phyloP scores from a whole-genome alignment of 371 early-diverging fungal genomes.

The Rhizopus delemar region DNA sequence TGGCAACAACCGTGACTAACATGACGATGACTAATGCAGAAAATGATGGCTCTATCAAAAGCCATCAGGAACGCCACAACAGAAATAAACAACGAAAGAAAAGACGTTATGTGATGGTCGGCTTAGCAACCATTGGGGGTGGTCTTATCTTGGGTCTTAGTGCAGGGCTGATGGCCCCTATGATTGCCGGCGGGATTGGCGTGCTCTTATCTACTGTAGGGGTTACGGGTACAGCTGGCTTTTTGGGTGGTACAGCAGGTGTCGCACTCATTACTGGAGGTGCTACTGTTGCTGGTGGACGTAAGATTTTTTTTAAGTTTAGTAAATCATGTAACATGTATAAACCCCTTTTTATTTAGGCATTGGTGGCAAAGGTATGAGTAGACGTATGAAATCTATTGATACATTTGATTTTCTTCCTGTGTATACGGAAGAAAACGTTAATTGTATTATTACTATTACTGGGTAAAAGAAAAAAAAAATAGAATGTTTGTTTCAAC shows the following conservation, averaged over 20 bases:
- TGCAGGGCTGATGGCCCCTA: constrained; percentile 86
- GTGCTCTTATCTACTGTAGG: constrained; percentile 85
- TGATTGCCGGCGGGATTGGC: constrained; percentile 92
- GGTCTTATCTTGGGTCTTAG: constrained; percentile 82
- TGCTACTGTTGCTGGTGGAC: constrained; percentile 73
- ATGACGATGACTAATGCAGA: constrained; percentile 28
- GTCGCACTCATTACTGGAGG: constrained; percentile 88
- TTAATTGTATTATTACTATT: constrained; percentile 79
- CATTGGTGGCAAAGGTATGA: constrained; percentile 76
- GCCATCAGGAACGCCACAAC: constrained; percentile 47
- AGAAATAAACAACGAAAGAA: constrained; percentile 64
- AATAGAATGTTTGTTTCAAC: too few relatives aligned
- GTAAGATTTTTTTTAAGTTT: constrained; percentile 28
- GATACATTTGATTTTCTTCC: constrained; percentile 82
- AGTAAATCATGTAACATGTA: too few relatives aligned
- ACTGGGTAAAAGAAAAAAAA: constrained; percentile 72
- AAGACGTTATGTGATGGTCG: constrained; percentile 71
- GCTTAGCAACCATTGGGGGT: constrained; percentile 82
- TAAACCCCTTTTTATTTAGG: constrained; percentile 19
- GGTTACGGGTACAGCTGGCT: constrained; percentile 75
- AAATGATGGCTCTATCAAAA: constrained; percentile 25
- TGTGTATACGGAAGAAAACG: constrained; percentile 64
- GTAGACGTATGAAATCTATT: constrained; percentile 80
- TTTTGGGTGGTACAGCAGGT: constrained; percentile 83
- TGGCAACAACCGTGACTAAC: constrained; percentile 33